Percentiles rank a stretch among this genome's conserved stretches.
Conservation (phyloP, 257 asterid species). For the Primulina eburnea region DNA sequence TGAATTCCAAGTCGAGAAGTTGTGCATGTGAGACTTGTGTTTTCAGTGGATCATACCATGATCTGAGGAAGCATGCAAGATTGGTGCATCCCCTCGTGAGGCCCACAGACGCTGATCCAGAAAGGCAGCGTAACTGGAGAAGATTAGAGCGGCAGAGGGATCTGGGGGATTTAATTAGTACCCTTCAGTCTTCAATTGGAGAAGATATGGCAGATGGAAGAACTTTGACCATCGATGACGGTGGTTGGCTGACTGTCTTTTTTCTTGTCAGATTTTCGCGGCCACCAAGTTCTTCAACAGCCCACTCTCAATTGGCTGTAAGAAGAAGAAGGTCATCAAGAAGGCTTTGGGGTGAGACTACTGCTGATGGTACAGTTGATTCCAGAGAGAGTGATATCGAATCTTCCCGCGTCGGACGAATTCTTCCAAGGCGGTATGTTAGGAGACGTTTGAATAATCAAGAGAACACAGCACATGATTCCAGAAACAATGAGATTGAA, state of each 20-base stretch:
- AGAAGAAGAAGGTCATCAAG: slow-evolving; percentile 49
- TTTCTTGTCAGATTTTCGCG: slow-evolving; percentile 62
- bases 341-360: slow-evolving; percentile 69
- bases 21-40: slow-evolving; percentile 83
- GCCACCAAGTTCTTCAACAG: slow-evolving; percentile 51
- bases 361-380: slow-evolving; percentile 49
- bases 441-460: slow-evolving; percentile 11
- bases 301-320: slow-evolving; percentile 45
- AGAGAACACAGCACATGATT: background rate
- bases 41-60: slow-evolving; percentile 66
- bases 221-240: slow-evolving; percentile 53
- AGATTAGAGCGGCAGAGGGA: slow-evolving; percentile 81
- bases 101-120: slow-evolving; percentile 79
- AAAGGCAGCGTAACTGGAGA: slow-evolving; percentile 80
- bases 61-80: slow-evolving; percentile 80
- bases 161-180: slow-evolving; percentile 67
- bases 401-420: slow-evolving; percentile 32
- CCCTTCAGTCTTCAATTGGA: slow-evolving; percentile 66
- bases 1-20: slow-evolving; percentile 74
- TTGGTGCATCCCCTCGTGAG: slow-evolving; percentile 66
- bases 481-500: background rate
- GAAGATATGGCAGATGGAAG: slow-evolving; percentile 60
- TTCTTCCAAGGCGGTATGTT: slow-evolving; percentile 23
- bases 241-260: slow-evolving; percentile 64
- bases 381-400: slow-evolving; percentile 38